A percentile compares a stretch with the other conserved stretches of the same genome.
phyloP scores from a whole-genome alignment of 2,329 filamentous ascomycete genomes.

The Pezizomycotina sp. region DNA sequence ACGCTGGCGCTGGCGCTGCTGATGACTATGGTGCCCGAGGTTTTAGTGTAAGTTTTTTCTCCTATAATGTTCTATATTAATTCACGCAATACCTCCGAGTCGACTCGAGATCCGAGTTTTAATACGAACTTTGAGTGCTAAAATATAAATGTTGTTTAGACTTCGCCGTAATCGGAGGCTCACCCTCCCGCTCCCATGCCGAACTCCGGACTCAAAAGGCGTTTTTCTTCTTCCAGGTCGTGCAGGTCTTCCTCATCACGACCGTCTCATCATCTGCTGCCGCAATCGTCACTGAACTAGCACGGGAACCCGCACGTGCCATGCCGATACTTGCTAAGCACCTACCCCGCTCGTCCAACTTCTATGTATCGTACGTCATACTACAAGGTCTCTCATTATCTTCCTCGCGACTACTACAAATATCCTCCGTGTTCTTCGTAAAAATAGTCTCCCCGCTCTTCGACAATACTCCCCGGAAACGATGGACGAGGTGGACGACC shows the following conservation, averaged over 20 bases:
- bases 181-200: slow-evolving; percentile 58
- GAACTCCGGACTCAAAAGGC: slow-evolving; percentile 82
- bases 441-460: slow-evolving; percentile 45
- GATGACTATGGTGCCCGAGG: slow-evolving; percentile 68
- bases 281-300: slow-evolving; percentile 35
- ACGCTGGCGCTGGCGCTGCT: slow-evolving; percentile 62
- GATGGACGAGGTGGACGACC: slow-evolving; percentile 61
- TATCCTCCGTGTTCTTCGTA: slow-evolving; percentile 55
- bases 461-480: slow-evolving; percentile 54
- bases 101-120: slow-evolving; percentile 31
- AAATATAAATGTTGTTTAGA: slow-evolving; percentile 18
- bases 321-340: slow-evolving; percentile 52
- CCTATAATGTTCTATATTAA: slow-evolving; percentile 33
- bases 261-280: slow-evolving; percentile 70
- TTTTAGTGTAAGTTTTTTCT: slow-evolving; percentile 49
- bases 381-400: slow-evolving; percentile 75
- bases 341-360: slow-evolving; percentile 73
- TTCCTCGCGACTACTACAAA: slow-evolving; percentile 56
- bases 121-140: slow-evolving; percentile 24
- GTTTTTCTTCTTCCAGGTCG: slow-evolving; percentile 79
- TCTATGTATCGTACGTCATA: slow-evolving; percentile 90
- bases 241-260: slow-evolving; percentile 81
- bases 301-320: slow-evolving; percentile 40
- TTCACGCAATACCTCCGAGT: slow-evolving; percentile 33
- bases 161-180: slow-evolving; percentile 57